Evolutionary conservation across 306 rosid species (phyloP).

Genomic region (Trichosanthes cucumerina): DNA sequence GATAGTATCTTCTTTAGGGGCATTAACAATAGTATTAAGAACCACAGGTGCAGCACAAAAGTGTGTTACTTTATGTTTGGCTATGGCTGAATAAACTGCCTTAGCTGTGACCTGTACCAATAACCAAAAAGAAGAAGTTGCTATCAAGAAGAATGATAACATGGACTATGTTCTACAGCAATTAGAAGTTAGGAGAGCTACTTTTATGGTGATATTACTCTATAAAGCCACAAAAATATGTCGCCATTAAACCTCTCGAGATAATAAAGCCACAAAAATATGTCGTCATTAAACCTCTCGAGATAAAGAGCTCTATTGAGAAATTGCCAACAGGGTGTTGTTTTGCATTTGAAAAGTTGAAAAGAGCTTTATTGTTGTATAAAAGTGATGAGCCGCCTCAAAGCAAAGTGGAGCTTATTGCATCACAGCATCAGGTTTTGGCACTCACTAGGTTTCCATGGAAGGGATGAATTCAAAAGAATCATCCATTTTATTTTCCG

Average conservation of each 20-base stretch:
- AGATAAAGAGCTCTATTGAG: not conserved
- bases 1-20: constrained; percentile 51
- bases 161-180: not conserved
- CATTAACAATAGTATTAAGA: constrained; percentile 72
- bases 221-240: not conserved
- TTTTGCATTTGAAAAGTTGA: not conserved
- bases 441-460: not conserved
- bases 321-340: not conserved
- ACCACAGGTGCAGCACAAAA: constrained; percentile 97
- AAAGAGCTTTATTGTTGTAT: not conserved
- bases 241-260: not conserved
- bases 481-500: not conserved
- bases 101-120: constrained; percentile 53
- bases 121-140: not conserved
- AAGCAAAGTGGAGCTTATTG: not conserved
- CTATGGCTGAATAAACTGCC: constrained; percentile 67
- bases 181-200: not conserved
- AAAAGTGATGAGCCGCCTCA: not conserved
- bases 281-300: not conserved
- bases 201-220: not conserved
- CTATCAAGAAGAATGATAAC: not conserved
- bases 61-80: constrained; percentile 62
- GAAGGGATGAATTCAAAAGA: not conserved
- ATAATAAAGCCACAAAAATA: not conserved
- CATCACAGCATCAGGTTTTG: not conserved